phyloP scores from a whole-genome alignment of 139 green algal genomes.

The Spirogloea muscicola region DNA sequence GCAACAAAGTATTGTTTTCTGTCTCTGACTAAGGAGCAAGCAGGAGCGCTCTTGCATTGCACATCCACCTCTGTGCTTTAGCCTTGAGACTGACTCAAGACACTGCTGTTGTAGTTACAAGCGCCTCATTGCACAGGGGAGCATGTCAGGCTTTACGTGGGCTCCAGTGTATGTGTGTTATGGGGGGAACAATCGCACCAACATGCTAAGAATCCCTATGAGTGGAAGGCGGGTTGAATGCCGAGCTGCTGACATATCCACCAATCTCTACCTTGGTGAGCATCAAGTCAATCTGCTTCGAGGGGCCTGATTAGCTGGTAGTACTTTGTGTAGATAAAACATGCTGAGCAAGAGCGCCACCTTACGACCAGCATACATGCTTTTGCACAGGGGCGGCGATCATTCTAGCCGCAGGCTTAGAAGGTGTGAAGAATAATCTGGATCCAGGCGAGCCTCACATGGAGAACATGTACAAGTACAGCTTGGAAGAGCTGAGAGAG shows the following conservation, averaged over 20 bases:
- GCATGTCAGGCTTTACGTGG: slow-evolving; percentile 12
- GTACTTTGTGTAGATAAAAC: too few relatives aligned
- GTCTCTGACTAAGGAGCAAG: too few relatives aligned
- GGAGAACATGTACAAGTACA: slow-evolving; percentile 12
- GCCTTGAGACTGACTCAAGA: too few relatives aligned
- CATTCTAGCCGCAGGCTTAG: neutral
- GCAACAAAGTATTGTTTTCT: too few relatives aligned
- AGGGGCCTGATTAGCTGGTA: too few relatives aligned
- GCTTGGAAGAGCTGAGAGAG: slow-evolving; percentile 2
- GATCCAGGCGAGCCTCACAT: neutral
- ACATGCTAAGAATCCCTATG: neutral
- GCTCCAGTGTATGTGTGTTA: slow-evolving; percentile 3
- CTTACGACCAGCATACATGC: too few relatives aligned
- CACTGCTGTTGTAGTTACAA: slow-evolving; percentile 10
- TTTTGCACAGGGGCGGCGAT: neutral
- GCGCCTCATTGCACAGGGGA: slow-evolving; percentile 2
- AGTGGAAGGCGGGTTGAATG: slow-evolving; percentile 3
- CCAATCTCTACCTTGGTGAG: slow-evolving; percentile 13
- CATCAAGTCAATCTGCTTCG: too few relatives aligned
- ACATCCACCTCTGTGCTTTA: too few relatives aligned
- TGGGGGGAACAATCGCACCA: slow-evolving; percentile 4
- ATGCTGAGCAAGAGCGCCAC: too few relatives aligned
- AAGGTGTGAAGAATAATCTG: neutral
- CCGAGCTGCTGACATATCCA: neutral
- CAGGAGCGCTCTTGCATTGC: too few relatives aligned